Percentiles rank a stretch among this genome's conserved stretches.
Conservation (phyloP, 2,329 filamentous ascomycete genomes). For the Verticillium klebahnii region DNA sequence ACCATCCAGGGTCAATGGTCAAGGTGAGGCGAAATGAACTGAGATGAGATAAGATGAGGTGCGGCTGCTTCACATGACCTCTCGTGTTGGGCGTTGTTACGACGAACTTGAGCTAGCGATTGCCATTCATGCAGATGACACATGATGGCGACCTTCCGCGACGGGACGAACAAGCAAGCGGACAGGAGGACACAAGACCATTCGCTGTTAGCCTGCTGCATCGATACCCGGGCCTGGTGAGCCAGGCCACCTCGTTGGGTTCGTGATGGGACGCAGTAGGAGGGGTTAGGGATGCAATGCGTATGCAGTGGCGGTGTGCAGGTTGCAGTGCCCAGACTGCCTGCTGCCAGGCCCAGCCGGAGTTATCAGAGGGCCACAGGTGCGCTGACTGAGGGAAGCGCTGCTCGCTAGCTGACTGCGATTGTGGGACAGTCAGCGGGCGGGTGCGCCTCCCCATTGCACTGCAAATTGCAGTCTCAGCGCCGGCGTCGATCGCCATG, state of each 20-base stretch:
- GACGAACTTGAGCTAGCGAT: neutral
- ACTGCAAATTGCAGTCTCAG: neutral
- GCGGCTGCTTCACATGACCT: neutral
- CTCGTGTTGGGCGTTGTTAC: neutral
- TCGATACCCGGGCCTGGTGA: neutral
- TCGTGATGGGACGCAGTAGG: neutral
- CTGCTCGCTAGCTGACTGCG: neutral
- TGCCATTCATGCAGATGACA: neutral
- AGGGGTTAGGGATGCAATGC: neutral
- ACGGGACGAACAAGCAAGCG: neutral
- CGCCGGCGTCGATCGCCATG: neutral
- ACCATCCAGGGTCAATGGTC: neutral
- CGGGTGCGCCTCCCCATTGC: neutral
- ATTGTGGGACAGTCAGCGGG: neutral
- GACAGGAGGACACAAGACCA: neutral
- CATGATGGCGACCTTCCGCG: neutral
- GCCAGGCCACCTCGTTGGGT: neutral
- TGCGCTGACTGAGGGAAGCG: neutral
- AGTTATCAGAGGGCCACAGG: neutral
- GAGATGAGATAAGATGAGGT: neutral
- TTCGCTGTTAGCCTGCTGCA: neutral
- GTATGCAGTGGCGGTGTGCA: neutral
- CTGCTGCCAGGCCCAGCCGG: neutral
- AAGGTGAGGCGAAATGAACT: neutral
- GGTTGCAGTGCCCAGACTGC: neutral